A percentile compares a stretch with the other conserved stretches of the same genome.
phyloP scores from a whole-genome alignment of 257 asterid genomes.

The Capsicum chinense region DNA sequence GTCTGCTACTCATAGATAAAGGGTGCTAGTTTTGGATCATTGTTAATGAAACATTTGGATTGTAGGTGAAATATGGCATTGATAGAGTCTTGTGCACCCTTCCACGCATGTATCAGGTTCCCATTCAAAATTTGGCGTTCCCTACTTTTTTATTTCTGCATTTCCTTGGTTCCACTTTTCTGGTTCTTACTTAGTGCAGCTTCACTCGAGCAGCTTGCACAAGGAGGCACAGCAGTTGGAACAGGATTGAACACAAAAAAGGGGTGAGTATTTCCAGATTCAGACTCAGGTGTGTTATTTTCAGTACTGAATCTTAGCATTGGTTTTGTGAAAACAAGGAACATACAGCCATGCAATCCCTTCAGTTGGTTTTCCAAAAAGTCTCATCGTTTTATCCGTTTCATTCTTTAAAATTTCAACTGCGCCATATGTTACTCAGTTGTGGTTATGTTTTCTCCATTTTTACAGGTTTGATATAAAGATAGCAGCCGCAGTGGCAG shows the following conservation, averaged over 20 bases:
- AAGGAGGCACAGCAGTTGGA: slow-evolving; percentile 98
- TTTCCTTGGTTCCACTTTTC: slow-evolving; percentile 17
- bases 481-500: slow-evolving; percentile 96
- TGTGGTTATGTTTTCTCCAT: not conserved
- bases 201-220: slow-evolving; percentile 82
- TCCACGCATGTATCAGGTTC: slow-evolving; percentile 90
- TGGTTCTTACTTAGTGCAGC: slow-evolving; percentile 35
- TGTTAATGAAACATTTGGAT: slow-evolving; percentile 23
- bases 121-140: not conserved
- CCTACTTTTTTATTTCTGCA: not conserved
- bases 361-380: not conserved
- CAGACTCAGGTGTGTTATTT: slow-evolving; percentile 3
- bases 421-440: not conserved
- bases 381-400: not conserved
- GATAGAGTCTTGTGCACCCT: slow-evolving; percentile 81
- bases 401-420: not conserved
- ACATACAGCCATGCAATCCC: not conserved
- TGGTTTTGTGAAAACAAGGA: not conserved
- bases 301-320: not conserved
- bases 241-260: slow-evolving; percentile 96
- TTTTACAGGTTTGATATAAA: slow-evolving; percentile 76
- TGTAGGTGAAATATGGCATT: slow-evolving; percentile 88
- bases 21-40: not conserved
- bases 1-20: not conserved
- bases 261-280: slow-evolving; percentile 56